Conservation (phyloP, 805 yeast genomes). For the Starmerella stellata region DNA sequence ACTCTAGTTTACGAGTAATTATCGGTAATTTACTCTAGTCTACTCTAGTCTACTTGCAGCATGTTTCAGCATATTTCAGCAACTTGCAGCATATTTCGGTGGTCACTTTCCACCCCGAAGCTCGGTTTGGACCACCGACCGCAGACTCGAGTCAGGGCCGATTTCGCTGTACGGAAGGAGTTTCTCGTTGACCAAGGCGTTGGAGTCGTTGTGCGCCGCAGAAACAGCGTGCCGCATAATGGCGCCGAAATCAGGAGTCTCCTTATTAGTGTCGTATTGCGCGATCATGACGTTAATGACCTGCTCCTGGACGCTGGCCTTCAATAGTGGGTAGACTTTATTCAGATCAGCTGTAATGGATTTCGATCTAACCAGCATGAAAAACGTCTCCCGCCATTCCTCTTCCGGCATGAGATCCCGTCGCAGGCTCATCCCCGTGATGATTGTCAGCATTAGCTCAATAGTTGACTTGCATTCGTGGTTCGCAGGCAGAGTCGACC, state of each 20-base stretch:
- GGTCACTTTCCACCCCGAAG: not conserved
- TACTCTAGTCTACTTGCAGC: no score
- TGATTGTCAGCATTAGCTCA: slow-evolving; percentile 7
- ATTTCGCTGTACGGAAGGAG: slow-evolving; percentile 7
- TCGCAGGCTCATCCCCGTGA: slow-evolving; percentile 21
- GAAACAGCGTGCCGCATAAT: slow-evolving; percentile 14
- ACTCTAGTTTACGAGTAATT: no score
- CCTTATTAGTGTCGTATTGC: slow-evolving; percentile 13
- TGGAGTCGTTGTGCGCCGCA: slow-evolving; percentile 7
- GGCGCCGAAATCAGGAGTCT: slow-evolving; percentile 7
- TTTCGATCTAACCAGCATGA: slow-evolving; percentile 19
- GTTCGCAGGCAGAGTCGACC: slow-evolving; percentile 7
- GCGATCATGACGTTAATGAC: slow-evolving; percentile 17
- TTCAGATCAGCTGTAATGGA: slow-evolving; percentile 16
- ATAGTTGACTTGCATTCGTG: slow-evolving; percentile 1
- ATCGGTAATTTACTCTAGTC: no score
- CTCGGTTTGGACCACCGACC: not conserved
- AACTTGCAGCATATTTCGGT: no score
- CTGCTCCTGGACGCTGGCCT: slow-evolving; percentile 10
- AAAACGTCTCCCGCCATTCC: slow-evolving; percentile 21
- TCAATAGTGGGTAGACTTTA: slow-evolving; percentile 9
- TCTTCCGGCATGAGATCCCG: slow-evolving; percentile 21
- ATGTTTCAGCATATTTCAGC: no score
- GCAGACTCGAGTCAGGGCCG: not conserved
- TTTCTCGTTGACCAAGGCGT: slow-evolving; percentile 3